Percentiles rank a stretch among this genome's conserved stretches.
phyloP scores from a whole-genome alignment of 345 rosid genomes.

The Salix caprea region DNA sequence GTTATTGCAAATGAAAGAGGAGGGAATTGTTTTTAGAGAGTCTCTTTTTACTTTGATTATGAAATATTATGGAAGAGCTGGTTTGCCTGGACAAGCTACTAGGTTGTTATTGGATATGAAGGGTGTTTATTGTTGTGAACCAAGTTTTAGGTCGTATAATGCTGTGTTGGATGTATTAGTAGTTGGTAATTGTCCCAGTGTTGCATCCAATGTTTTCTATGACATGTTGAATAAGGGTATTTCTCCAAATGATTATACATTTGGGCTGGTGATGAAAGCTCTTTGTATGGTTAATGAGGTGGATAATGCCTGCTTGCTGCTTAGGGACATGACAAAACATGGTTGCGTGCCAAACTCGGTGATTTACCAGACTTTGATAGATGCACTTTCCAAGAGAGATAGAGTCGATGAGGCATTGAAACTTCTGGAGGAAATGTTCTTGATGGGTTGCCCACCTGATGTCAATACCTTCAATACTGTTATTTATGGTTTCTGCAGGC shows the following conservation, averaged over 20 bases:
- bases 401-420: constrained; percentile 64
- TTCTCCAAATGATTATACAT: constrained; percentile 62
- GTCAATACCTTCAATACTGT: constrained; percentile 80
- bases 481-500: constrained; percentile 58
- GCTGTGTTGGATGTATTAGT: constrained; percentile 64
- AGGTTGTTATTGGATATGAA: constrained; percentile 76
- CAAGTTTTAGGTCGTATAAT: constrained; percentile 66
- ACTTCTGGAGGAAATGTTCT: constrained; percentile 77
- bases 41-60: constrained; percentile 63
- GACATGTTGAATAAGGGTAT: constrained; percentile 71
- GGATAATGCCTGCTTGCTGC: constrained; percentile 62
- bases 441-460: constrained; percentile 79
- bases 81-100: constrained; percentile 75
- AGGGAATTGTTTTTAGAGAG: constrained; percentile 62
- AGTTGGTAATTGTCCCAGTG: constrained; percentile 45
- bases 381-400: constrained; percentile 55
- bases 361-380: constrained; percentile 75
- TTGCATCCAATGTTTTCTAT: constrained; percentile 72
- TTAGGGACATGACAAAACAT: constrained; percentile 74
- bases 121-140: constrained; percentile 50
- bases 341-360: constrained; percentile 80
- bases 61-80: constrained; percentile 60
- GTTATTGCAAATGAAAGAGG: constrained; percentile 70
- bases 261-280: constrained; percentile 74
- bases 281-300: constrained; percentile 63